These are phyloP conservation scores for Aspergillus pseudoglaucus DNA, from an alignment of 2,329 filamentous ascomycete species.

Conservation along the genomic window DNA sequence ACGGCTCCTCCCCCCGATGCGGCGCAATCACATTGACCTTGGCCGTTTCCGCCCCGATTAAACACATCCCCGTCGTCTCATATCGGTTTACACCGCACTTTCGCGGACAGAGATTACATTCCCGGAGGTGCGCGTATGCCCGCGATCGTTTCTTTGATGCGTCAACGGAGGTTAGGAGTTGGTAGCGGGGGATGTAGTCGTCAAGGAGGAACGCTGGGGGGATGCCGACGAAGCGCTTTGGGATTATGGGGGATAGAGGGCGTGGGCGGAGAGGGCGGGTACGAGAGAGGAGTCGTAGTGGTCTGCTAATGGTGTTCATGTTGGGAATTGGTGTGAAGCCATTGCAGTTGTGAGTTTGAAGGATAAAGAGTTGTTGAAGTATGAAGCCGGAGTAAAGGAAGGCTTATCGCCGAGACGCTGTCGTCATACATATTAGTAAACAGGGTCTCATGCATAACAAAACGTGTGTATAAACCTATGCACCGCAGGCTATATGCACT, in stretches of 20 bases:
- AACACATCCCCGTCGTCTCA: conserved; percentile 68
- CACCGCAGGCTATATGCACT: not conserved
- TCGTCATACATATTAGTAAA: not conserved
- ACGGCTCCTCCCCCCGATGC: conserved; percentile 79
- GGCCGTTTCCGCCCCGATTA: conserved; percentile 65
- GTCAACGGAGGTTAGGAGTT: conserved; percentile 60
- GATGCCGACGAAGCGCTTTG: conserved; percentile 41
- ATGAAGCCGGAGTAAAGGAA: not conserved
- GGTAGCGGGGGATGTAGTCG: conserved; percentile 68
- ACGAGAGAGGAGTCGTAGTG: not conserved
- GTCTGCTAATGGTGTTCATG: not conserved
- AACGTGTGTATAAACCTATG: not conserved
- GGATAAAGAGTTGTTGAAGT: not conserved
- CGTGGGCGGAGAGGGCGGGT: not conserved
- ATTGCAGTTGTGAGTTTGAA: not conserved
- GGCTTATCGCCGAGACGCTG: not conserved
- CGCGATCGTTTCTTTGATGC: conserved; percentile 65
- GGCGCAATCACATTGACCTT: conserved; percentile 81
- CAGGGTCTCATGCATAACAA: not conserved
- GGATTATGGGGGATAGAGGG: not conserved
- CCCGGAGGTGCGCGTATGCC: conserved; percentile 67
- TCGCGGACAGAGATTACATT: conserved; percentile 76
- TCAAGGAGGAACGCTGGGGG: conserved; percentile 64
- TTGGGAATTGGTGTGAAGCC: not conserved
- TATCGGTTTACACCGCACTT: conserved; percentile 75